phyloP scores from a whole-genome alignment of 495 filamentous ascomycete genomes.

The Lindgomyces ingoldianus region DNA sequence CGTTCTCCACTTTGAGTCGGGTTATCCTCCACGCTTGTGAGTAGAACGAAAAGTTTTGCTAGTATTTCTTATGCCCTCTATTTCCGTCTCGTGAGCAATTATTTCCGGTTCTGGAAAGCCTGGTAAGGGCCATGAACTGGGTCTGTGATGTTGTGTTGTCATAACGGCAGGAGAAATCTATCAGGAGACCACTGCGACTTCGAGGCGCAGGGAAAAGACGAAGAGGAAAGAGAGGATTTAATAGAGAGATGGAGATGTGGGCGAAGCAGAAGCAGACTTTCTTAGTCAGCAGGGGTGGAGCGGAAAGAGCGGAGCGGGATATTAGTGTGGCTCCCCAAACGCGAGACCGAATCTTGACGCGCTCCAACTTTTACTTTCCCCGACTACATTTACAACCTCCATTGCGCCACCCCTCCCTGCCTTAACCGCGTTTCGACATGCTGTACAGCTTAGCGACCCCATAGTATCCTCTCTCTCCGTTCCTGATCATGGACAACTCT shows the following conservation, averaged over 20 bases:
- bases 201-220: no score
- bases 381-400: neutral
- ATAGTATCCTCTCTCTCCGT: neutral
- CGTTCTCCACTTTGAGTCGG: neutral
- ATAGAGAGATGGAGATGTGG: neutral
- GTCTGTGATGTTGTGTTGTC: no score
- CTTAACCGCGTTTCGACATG: neutral
- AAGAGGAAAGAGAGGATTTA: neutral
- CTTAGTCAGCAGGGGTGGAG: constrained; percentile 6
- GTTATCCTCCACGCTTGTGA: no score
- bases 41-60: no score
- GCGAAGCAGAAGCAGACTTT: neutral
- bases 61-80: no score
- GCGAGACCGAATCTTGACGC: neutral
- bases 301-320: neutral
- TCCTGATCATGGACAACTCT: constrained; percentile 32
- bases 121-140: no score
- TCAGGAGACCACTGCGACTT: no score
- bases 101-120: no score
- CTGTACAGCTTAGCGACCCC: neutral
- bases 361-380: neutral
- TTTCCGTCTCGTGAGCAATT: no score
- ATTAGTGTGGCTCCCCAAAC: neutral
- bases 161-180: no score
- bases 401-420: neutral